A percentile compares a stretch with the other conserved stretches of the same genome.
These are phyloP conservation scores for Arachis monticola DNA, from an alignment of 331 rosid species.

Conservation along the genomic window DNA sequence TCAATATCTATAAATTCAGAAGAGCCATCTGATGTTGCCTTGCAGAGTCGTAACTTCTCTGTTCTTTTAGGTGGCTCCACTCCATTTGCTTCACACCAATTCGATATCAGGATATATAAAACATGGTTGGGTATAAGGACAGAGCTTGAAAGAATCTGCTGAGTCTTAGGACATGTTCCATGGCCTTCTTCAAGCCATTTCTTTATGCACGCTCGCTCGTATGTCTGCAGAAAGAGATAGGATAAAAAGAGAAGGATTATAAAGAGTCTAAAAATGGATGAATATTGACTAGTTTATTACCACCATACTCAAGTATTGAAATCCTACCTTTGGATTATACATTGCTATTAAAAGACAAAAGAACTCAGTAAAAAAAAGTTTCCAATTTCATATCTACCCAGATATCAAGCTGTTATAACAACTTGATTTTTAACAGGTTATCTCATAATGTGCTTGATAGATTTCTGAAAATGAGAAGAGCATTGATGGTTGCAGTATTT, in stretches of 20 bases:
- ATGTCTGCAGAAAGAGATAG: conserved; percentile 61
- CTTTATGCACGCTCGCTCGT: conserved; percentile 79
- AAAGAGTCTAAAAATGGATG: conserved; percentile 18
- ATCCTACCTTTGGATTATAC: not conserved
- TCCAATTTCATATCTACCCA: not conserved
- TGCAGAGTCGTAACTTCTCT: conserved; percentile 52
- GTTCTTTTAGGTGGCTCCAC: conserved; percentile 71
- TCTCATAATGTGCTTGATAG: not conserved
- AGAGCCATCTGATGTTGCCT: conserved; percentile 52
- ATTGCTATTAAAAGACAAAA: not conserved
- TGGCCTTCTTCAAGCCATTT: conserved; percentile 87
- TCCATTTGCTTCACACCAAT: conserved; percentile 84
- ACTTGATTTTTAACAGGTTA: not conserved
- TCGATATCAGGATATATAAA: conserved; percentile 70
- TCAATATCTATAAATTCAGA: conserved; percentile 58
- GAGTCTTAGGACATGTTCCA: conserved; percentile 85
- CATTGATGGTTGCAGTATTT: too few relatives aligned
- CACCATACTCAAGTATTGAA: not conserved
- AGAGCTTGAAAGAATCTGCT: conserved; percentile 61
- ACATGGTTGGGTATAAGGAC: conserved; percentile 78
- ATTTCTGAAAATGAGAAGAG: too few relatives aligned
- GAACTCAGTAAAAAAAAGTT: too few relatives aligned
- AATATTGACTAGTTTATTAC: not conserved
- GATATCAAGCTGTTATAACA: not conserved
- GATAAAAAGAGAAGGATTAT: not conserved